Conservation (phyloP, 2,329 filamentous ascomycete species). For the Apiospora kogelbergensis region DNA sequence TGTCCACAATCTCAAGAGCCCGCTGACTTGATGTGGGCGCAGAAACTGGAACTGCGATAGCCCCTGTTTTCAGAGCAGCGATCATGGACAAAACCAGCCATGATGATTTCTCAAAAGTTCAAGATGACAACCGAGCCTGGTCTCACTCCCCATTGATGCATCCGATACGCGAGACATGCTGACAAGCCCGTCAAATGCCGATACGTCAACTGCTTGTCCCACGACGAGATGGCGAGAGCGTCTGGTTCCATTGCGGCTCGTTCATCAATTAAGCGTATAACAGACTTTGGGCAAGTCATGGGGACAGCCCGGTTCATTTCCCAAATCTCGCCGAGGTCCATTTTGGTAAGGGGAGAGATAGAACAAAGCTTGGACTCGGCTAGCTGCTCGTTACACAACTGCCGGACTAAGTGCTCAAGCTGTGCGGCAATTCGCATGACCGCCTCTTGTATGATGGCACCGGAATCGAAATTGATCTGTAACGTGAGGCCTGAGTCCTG, state of each 20-base stretch:
- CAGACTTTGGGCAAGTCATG: not conserved
- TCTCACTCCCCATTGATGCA: not conserved
- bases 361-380: not conserved
- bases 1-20: not conserved
- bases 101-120: not conserved
- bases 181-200: not conserved
- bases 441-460: not conserved
- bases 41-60: not conserved
- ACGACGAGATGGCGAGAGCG: not conserved
- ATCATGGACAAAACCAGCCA: not conserved
- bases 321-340: not conserved
- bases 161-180: not conserved
- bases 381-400: not conserved
- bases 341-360: not conserved
- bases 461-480: not conserved
- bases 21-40: not conserved
- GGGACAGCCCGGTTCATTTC: not conserved
- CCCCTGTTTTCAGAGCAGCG: not conserved
- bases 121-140: not conserved
- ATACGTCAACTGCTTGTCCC: slow-evolving; percentile 2
- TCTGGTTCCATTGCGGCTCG: not conserved
- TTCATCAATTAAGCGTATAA: not conserved
- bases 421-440: not conserved
- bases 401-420: not conserved
- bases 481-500: not conserved